phyloP scores from a whole-genome alignment of 2,329 filamentous ascomycete species.

The Verticillium tricorpus region DNA sequence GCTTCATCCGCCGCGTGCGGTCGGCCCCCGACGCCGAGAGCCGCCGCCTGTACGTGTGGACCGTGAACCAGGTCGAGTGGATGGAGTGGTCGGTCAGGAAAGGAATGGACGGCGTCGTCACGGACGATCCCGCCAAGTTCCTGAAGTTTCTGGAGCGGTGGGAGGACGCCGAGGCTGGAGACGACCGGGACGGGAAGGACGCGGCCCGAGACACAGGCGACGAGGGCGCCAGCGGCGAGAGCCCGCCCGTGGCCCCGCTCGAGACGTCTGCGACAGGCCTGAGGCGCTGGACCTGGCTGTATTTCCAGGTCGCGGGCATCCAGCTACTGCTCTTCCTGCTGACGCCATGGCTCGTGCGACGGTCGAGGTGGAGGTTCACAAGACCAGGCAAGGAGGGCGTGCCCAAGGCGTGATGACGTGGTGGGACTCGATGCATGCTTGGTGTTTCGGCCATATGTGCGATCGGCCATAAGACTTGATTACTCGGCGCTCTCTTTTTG shows the following conservation, averaged over 20 bases:
- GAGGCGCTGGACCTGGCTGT: slow-evolving; percentile 3
- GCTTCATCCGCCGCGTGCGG: slow-evolving; percentile 60
- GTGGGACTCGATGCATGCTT: not conserved
- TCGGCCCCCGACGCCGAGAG: slow-evolving; percentile 31
- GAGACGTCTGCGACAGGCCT: not conserved
- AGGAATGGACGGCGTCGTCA: slow-evolving; percentile 74
- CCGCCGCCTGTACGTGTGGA: slow-evolving; percentile 74
- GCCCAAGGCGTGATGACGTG: not conserved
- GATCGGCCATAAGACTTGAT: too few relatives aligned
- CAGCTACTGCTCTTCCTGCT: slow-evolving; percentile 7
- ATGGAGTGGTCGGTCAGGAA: slow-evolving; percentile 78
- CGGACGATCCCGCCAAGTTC: slow-evolving; percentile 72
- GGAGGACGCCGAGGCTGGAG: not conserved
- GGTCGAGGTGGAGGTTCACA: slow-evolving; percentile 42
- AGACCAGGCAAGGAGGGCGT: not conserved
- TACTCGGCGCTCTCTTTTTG: not conserved
- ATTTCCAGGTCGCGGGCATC: slow-evolving; percentile 3
- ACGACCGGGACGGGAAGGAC: not conserved
- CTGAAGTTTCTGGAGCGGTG: slow-evolving; percentile 46
- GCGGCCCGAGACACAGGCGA: not conserved
- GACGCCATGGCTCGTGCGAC: slow-evolving; percentile 17
- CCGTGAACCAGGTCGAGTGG: slow-evolving; percentile 70
- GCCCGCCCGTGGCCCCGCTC: not conserved
- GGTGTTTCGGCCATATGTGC: too few relatives aligned
- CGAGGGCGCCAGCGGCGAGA: not conserved